These are phyloP conservation scores for Scedosporium apiospermum DNA, from an alignment of 2,329 filamentous ascomycete species.

Conservation along the genomic window DNA sequence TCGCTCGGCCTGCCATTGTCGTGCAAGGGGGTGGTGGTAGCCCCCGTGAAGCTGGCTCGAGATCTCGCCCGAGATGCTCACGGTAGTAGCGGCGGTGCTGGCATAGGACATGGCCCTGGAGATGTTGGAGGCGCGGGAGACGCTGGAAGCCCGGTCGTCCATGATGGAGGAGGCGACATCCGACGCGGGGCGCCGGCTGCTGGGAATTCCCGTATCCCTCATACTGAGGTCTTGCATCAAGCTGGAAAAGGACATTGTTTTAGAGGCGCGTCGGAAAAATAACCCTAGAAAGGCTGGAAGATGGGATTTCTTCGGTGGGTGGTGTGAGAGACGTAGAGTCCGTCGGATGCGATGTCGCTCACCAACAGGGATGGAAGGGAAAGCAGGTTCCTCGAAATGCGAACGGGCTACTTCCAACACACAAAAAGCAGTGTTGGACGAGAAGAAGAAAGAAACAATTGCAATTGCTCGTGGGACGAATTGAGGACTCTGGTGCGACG, in stretches of 20 bases:
- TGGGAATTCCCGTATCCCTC: conserved; percentile 38
- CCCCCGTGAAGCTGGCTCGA: conserved; percentile 76
- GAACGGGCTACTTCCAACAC: neutral
- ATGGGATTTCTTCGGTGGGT: neutral
- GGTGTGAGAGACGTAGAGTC: neutral
- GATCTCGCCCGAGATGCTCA: conserved; percentile 65
- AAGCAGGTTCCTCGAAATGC: neutral
- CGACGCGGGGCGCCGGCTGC: conserved; percentile 32
- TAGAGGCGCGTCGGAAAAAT: neutral
- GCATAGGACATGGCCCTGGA: conserved; percentile 57
- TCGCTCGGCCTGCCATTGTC: conserved; percentile 75
- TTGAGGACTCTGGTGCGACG: neutral
- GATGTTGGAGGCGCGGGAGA: conserved; percentile 51
- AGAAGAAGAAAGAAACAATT: neutral
- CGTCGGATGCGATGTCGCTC: neutral
- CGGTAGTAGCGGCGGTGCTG: conserved; percentile 57
- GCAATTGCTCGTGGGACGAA: neutral
- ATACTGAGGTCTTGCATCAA: conserved; percentile 56
- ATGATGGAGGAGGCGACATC: conserved; percentile 43
- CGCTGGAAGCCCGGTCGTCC: conserved; percentile 50
- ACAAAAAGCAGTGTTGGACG: neutral
- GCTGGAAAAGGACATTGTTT: conserved; percentile 56
- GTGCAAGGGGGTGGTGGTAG: conserved; percentile 69
- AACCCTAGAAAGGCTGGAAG: neutral
- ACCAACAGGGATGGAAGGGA: neutral